Conservation (phyloP, 495 filamentous ascomycete species). For the Penicillium argentinense region DNA sequence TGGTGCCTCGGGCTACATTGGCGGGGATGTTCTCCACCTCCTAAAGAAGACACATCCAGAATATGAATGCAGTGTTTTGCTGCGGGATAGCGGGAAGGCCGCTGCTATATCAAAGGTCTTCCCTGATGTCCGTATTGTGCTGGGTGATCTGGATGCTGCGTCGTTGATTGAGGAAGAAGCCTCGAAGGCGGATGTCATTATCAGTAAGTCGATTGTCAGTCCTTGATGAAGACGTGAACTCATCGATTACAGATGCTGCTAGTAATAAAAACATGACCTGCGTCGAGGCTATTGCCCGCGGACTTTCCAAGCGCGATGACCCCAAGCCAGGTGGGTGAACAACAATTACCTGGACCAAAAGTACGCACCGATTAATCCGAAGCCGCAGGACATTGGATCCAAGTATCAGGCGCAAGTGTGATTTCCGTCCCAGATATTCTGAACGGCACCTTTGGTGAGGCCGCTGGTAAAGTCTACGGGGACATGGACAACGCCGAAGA, state of each 20-base stretch:
- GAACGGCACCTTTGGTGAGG: constrained; percentile 19
- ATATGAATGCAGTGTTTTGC: constrained; percentile 56
- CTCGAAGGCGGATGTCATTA: constrained; percentile 46
- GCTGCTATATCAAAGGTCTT: constrained; percentile 51
- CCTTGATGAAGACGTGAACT: constrained; percentile 8
- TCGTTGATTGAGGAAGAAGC: constrained; percentile 40
- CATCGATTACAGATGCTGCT: constrained; percentile 31
- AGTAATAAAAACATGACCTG: constrained; percentile 40
- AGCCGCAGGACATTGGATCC: constrained; percentile 30
- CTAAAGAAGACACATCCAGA: constrained; percentile 58
- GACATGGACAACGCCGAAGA: constrained; percentile 27
- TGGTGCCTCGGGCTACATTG: constrained; percentile 66
- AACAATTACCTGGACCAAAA: too few relatives aligned
- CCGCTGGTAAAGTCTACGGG: constrained; percentile 22
- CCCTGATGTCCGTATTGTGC: constrained; percentile 41
- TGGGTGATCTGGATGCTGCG: constrained; percentile 46
- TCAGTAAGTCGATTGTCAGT: constrained; percentile 38
- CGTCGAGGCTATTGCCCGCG: constrained; percentile 37
- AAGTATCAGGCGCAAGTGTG: constrained; percentile 32
- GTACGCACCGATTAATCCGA: not conserved
- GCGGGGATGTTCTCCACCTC: constrained; percentile 60
- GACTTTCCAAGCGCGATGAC: constrained; percentile 26
- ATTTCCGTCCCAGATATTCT: constrained; percentile 32
- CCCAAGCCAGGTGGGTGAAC: constrained; percentile 17
- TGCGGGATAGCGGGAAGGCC: constrained; percentile 60